Conservation (phyloP, 305 asterid species). For the Fraxinus sp. region DNA sequence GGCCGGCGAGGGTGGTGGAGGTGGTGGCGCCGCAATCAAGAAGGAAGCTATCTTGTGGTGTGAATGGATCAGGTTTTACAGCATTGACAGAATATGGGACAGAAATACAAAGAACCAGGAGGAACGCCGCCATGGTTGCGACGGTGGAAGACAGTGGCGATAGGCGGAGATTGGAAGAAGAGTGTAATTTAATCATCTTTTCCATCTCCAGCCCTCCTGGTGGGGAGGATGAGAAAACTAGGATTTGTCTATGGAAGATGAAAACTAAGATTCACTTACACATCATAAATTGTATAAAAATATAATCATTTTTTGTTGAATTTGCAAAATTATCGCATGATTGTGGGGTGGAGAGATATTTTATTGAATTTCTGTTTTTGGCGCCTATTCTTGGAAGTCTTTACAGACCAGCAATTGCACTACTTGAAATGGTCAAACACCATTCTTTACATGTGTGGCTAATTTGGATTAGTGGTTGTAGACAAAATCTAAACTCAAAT, state of each 20-base stretch:
- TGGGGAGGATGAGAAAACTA: slow-evolving; percentile 29
- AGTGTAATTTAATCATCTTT: slow-evolving; percentile 43
- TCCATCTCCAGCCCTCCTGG: slow-evolving; percentile 65
- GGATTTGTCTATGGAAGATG: slow-evolving; percentile 25
- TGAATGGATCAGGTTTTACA: slow-evolving; percentile 41
- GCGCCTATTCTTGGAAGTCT: slow-evolving; percentile 22
- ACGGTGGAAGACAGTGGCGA: slow-evolving; percentile 21
- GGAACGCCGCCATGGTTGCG: slow-evolving; percentile 30
- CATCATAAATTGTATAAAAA: slow-evolving; percentile 9
- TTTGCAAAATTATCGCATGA: not conserved
- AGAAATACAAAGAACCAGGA: slow-evolving; percentile 42
- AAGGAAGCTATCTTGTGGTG: slow-evolving; percentile 58
- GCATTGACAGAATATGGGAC: slow-evolving; percentile 14
- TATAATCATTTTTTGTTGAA: not conserved
- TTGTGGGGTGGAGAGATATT: slow-evolving; percentile 30
- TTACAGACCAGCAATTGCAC: slow-evolving; percentile 3
- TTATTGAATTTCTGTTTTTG: slow-evolving; percentile 15
- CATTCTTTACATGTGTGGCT: not conserved
- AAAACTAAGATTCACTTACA: not conserved
- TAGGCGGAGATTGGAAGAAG: slow-evolving; percentile 16
- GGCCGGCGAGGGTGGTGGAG: slow-evolving; percentile 37
- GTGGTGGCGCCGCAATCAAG: slow-evolving; percentile 56
- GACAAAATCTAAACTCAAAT: not conserved
- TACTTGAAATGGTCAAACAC: slow-evolving; percentile 1
- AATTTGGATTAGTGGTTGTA: not conserved